Evolutionary conservation across 2,329 filamentous ascomycete species (phyloP), one percentile per base, ranked within the genome.

Genomic region (Hawksworthiomyces lignivorus): DNA sequence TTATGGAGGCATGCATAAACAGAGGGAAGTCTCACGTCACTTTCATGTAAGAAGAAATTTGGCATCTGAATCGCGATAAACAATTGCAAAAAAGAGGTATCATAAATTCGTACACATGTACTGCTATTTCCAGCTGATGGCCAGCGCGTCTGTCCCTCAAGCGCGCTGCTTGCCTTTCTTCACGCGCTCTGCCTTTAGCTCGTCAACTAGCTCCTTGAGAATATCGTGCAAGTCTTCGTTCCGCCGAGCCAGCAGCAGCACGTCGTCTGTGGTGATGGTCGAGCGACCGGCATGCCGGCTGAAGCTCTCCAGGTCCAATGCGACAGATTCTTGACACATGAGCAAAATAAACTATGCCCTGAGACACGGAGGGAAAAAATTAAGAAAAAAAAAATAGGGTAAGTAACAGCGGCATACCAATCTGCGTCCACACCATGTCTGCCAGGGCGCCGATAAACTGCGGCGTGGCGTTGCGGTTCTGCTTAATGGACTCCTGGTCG

Each of bases 381-480:
- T n/a, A n/a, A n/a, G n/a, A n/a, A n/a, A n/a, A n/a, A n/a, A n/a
- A n/a, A n/a, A n/a, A n/a, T n/a, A n/a, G n/a, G n/a, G n/a, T n/a
- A n/a, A n/a, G n/a, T n/a, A n/a, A n/a, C 34, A 40, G 42, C 35
- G 12, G 52, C 63, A 35, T 70, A 90, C 87, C 84, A 39, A 95
- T 84, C 52, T 94, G 88, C 1, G 80, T 75, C 80, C 86, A 95
- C 7, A 90, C 83, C 61, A 94, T 76, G 61, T 95, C 88, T 1
- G 86, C 92, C 56, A 94, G 62, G 0, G 84, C 83, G 8, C 83
- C 87, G 52, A 94, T 94, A 61, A 94, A 95, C 56, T 94, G 87
- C 2, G 87, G 87, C 20, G 90, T 95, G 7, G 89, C 87, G 61
- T 94, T 96, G 49, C 87, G 75, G 56, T 85, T 79, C 21, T 81